phyloP scores from a whole-genome alignment of 768 basidiomycete species.

The Cantharellus anzutake region DNA sequence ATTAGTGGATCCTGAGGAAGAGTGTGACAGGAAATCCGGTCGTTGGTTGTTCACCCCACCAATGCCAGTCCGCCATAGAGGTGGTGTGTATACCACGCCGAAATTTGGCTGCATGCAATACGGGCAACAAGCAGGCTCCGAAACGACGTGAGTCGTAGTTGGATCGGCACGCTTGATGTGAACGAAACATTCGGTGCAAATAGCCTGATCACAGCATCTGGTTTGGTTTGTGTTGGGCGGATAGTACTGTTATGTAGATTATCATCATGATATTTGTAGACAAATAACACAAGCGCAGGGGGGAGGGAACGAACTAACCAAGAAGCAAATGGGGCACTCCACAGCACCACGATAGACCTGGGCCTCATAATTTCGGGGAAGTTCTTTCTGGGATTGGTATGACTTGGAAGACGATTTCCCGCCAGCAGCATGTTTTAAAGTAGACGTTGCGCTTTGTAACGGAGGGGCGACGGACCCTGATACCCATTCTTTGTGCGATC shows the following conservation, averaged over 20 bases:
- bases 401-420: not conserved
- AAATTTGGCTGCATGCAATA: constrained; percentile 98
- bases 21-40: constrained; percentile 31
- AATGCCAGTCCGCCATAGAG: constrained; percentile 62
- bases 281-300: not conserved
- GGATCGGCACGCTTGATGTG: constrained; percentile 96
- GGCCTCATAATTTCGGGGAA: constrained; percentile 46
- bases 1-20: constrained; percentile 17
- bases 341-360: constrained; percentile 65
- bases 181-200: constrained; percentile 98
- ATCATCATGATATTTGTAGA: not conserved
- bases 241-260: constrained; percentile 50
- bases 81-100: constrained; percentile 74
- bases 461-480: not conserved
- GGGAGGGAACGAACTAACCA: constrained; percentile 36
- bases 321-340: constrained; percentile 97
- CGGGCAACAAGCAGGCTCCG: constrained; percentile 92
- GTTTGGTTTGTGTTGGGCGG: constrained; percentile 94
- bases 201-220: constrained; percentile 93
- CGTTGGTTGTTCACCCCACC: constrained; percentile 30
- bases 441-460: not conserved
- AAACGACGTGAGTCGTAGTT: constrained; percentile 84
- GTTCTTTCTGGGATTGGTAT: constrained; percentile 32
- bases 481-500: not conserved
- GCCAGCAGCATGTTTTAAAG: not conserved